Evolutionary conservation across 805 yeast genomes (phyloP), one percentile per base, ranked within the genome.

Genomic region (Lipomyces sp.): DNA sequence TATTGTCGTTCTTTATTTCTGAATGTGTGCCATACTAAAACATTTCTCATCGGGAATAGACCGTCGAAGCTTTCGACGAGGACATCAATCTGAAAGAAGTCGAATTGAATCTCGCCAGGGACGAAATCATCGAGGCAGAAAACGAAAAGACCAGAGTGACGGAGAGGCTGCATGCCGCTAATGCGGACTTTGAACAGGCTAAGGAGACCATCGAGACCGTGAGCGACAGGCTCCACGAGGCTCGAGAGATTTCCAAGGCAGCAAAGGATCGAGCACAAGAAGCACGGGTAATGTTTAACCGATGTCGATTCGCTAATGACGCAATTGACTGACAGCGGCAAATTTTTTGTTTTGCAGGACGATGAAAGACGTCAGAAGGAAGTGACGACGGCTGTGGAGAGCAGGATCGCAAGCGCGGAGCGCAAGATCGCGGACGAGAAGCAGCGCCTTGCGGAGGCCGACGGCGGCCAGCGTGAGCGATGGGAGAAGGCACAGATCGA

Each of bases 341-440:
- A 26, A 26, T 26, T 6, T 10, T n/a, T 7, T 26, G 10, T 3
- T 16, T 16, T 4, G 8, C 23, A 44, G 41, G 24, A 26, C 24
- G 48, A 45, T 18, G 48, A 45, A 46, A 19, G 43, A 13, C 10
- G 22, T 13, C 18, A 37, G 28, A 6, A 26, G 29, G 29, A 26
- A 26, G 29, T 10, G 10, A 26, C 10, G 10, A 26, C 10, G 10
- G 29, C 10, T 26, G 6, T 26, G 29, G 29, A 26, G 10, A 6
- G 29, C 10, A 26, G 10, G 10, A 26, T 26, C 22, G 42, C 31
- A 6, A 55, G 57, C 33, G 39, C 66, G 26, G 51, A 59, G 18
- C 48, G 49, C n/a, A 70, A 68, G 39, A 51, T 65, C 43, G 65
- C 65, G 19, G 70, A 65, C 19, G 64, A 66, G 39, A 35, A 45